A percentile compares a stretch with the other conserved stretches of the same genome.
These are phyloP conservation scores for Ilex paraguariensis DNA, from an alignment of 305 asterid species.

Conservation along the genomic window DNA sequence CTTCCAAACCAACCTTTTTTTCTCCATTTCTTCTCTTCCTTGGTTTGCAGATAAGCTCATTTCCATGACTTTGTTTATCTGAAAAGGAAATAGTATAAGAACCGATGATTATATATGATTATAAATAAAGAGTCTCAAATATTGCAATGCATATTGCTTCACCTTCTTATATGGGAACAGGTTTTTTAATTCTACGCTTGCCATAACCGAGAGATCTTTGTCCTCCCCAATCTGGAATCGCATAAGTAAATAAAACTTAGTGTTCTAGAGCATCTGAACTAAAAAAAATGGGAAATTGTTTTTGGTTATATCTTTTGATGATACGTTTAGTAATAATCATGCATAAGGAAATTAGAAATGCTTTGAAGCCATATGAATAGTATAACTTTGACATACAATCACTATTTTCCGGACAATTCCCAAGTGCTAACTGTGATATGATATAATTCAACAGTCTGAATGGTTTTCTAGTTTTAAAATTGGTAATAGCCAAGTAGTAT, in stretches of 20 bases:
- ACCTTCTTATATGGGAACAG: constrained; percentile 73
- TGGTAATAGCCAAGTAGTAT: no score
- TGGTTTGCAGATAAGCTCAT: constrained; percentile 87
- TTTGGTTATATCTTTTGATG: no score
- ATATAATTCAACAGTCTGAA: no score
- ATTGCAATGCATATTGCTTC: constrained; percentile 1
- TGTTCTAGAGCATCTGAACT: not conserved
- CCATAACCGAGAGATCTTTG: constrained; percentile 62
- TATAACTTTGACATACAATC: no score
- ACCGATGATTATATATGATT: no score
- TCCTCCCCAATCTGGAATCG: constrained; percentile 80
- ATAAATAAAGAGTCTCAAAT: constrained; percentile 3
- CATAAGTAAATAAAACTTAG: not conserved
- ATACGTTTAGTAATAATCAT: no score
- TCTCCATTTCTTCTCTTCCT: constrained; percentile 87
- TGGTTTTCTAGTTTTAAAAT: no score
- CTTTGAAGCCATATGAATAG: no score
- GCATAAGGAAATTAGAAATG: no score
- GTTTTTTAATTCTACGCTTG: constrained; percentile 66
- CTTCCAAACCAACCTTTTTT: constrained; percentile 76
- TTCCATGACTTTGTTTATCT: constrained; percentile 65
- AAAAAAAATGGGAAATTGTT: not conserved
- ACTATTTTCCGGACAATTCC: no score
- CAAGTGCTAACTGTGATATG: no score
- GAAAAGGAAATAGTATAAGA: not conserved